Conservation (phyloP, 1,284 basidiomycete genomes). For the Pisolithus thermaeus region DNA sequence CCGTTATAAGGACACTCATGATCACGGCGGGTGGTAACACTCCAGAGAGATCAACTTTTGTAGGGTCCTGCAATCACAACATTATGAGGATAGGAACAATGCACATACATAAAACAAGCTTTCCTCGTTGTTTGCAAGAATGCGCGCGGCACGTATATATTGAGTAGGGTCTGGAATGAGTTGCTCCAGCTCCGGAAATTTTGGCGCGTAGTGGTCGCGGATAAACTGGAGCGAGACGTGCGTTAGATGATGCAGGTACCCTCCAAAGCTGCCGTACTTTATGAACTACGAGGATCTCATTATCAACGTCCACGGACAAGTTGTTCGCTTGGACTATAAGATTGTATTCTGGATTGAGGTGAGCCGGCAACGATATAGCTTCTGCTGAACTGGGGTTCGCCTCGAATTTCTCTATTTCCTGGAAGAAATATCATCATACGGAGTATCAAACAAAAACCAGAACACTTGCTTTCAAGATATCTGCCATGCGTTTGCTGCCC, state of each 20-base stretch:
- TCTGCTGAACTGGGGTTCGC: constrained; percentile 72
- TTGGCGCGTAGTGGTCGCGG: constrained; percentile 93
- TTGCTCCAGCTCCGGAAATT: constrained; percentile 96
- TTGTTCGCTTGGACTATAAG: constrained; percentile 98
- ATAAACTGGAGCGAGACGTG: constrained; percentile 65
- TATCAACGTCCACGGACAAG: constrained; percentile 96
- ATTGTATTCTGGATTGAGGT: constrained; percentile 93
- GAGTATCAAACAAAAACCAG: background rate
- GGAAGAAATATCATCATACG: constrained; percentile 1
- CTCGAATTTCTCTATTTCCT: constrained; percentile 89
- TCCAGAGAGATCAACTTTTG: constrained; percentile 74
- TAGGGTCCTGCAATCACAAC: constrained; percentile 55
- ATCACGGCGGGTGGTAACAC: constrained; percentile 87
- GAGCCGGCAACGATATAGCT: constrained; percentile 73
- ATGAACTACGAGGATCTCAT: constrained; percentile 95
- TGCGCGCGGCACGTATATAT: constrained; percentile 89
- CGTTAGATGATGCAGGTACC: constrained; percentile 11
- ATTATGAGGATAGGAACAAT: background rate
- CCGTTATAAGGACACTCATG: constrained; percentile 95
- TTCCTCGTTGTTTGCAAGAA: constrained; percentile 80
- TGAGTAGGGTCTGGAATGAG: constrained; percentile 89
- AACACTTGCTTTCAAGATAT: constrained; percentile 68
- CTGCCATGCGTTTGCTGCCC: constrained; percentile 77
- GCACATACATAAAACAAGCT: constrained; percentile 9
- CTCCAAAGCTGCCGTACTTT: constrained; percentile 61